A percentile compares a stretch with the other conserved stretches of the same genome.
These are phyloP conservation scores for Acorus calamus DNA, from an alignment of 106 monocot species.

Conservation along the genomic window DNA sequence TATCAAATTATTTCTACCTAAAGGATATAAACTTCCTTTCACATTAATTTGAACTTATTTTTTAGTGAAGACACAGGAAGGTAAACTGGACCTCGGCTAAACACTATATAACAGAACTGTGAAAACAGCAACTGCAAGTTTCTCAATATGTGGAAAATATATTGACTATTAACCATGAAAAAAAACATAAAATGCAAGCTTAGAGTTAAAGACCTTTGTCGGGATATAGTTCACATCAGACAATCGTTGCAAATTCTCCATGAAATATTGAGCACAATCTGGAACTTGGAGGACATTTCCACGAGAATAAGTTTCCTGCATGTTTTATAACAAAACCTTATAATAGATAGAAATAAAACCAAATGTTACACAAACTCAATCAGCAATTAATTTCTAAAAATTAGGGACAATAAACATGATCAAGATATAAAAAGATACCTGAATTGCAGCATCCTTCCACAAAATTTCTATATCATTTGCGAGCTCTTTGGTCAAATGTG, in stretches of 20 bases:
- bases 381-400: background rate
- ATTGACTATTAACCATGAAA: background rate
- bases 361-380: background rate
- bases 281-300: slow-evolving; percentile 85
- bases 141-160: background rate
- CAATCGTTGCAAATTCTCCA: slow-evolving; percentile 78
- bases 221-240: slow-evolving; percentile 75
- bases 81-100: no score
- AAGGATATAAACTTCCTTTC: no score
- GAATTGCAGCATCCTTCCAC: slow-evolving; percentile 93
- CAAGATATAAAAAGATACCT: slow-evolving; percentile 28
- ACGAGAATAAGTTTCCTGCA: slow-evolving; percentile 78
- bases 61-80: no score
- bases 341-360: background rate
- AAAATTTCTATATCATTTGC: slow-evolving; percentile 62
- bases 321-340: background rate
- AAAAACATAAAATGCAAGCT: background rate
- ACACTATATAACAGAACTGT: no score
- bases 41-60: no score
- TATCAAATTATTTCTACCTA: no score
- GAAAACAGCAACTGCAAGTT: no score
- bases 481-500: slow-evolving; percentile 59
- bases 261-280: slow-evolving; percentile 92
- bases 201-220: slow-evolving; percentile 51
- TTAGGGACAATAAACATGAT: no score